Conservation (phyloP, 768 basidiomycete species). For the Boletus insuetus region DNA sequence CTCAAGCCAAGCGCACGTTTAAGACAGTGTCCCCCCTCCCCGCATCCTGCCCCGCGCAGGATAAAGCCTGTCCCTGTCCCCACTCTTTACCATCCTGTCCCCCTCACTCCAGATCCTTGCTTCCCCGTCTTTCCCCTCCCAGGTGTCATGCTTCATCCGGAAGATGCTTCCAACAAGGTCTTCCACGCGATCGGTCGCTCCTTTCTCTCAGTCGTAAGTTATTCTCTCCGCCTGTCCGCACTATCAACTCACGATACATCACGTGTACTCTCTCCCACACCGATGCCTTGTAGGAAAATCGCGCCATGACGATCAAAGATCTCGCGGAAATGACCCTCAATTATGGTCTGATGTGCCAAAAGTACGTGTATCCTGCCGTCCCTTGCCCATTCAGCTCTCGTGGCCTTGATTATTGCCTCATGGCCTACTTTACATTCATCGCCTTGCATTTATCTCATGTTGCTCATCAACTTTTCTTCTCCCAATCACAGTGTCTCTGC, state of each 20-base stretch:
- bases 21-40: slow-evolving; percentile 42
- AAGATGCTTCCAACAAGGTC: slow-evolving; percentile 70
- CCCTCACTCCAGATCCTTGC: slow-evolving; percentile 16
- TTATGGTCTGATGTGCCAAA: slow-evolving; percentile 71
- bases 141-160: slow-evolving; percentile 65
- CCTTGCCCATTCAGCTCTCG: slow-evolving; percentile 7
- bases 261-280: slow-evolving; percentile 15
- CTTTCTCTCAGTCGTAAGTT: slow-evolving; percentile 67
- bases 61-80: slow-evolving; percentile 32
- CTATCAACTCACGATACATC: slow-evolving; percentile 17
- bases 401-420: slow-evolving; percentile 7
- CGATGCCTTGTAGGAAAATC: slow-evolving; percentile 54
- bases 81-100: slow-evolving; percentile 18
- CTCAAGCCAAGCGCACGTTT: slow-evolving; percentile 54
- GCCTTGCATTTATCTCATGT: slow-evolving; percentile 14
- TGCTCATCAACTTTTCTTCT: slow-evolving; percentile 1
- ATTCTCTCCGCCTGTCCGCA: slow-evolving; percentile 8
- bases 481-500: slow-evolving; percentile 57
- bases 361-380: slow-evolving; percentile 44
- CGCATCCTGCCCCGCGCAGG: slow-evolving; percentile 32
- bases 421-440: slow-evolving; percentile 1
- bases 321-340: slow-evolving; percentile 67
- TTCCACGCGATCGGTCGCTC: slow-evolving; percentile 71
- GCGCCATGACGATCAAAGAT: slow-evolving; percentile 85
- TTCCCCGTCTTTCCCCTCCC: slow-evolving; percentile 56